Conservation (phyloP, 2,329 filamentous ascomycete genomes). For the Cladosporium austrohemisphaericum region DNA sequence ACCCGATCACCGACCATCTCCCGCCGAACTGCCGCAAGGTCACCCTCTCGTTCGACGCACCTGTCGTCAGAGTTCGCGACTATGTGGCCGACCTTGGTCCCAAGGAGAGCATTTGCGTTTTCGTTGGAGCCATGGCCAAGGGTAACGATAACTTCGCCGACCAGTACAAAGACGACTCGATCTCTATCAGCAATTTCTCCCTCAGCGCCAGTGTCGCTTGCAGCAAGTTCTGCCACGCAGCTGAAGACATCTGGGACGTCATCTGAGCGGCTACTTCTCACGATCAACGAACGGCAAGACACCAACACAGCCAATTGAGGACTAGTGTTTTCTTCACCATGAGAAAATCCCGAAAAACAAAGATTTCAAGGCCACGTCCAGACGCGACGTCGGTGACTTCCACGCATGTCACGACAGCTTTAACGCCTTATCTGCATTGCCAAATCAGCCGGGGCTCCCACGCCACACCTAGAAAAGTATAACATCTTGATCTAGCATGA, state of each 20-base stretch:
- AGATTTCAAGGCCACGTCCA: too few species aligned
- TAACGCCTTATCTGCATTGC: too few species aligned
- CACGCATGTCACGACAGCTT: too few species aligned
- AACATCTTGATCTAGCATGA: too few species aligned
- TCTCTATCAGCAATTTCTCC: conserved; percentile 97
- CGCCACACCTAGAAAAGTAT: too few species aligned
- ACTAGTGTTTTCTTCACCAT: too few species aligned
- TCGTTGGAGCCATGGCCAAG: conserved; percentile 98
- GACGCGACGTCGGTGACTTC: too few species aligned
- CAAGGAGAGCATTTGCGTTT: conserved; percentile 94
- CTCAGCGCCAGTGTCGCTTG: conserved; percentile 96
- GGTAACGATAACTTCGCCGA: conserved; percentile 94
- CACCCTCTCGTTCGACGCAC: conserved; percentile 89
- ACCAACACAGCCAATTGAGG: too few species aligned
- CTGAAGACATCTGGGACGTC: conserved; percentile 93
- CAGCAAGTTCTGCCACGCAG: conserved; percentile 99
- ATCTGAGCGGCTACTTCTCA: conserved; percentile 53
- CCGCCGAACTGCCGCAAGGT: conserved; percentile 97
- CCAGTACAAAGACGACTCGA: conserved; percentile 89
- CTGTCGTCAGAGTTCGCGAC: conserved; percentile 80
- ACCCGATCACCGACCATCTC: conserved; percentile 94
- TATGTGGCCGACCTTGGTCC: conserved; percentile 76
- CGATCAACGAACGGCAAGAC: neutral
- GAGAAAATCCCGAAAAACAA: too few species aligned
- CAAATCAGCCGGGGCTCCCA: too few species aligned